Base-by-base conservation (phyloP, 352 stramenopile species). In the Phytophthora citrophthora region DNA sequence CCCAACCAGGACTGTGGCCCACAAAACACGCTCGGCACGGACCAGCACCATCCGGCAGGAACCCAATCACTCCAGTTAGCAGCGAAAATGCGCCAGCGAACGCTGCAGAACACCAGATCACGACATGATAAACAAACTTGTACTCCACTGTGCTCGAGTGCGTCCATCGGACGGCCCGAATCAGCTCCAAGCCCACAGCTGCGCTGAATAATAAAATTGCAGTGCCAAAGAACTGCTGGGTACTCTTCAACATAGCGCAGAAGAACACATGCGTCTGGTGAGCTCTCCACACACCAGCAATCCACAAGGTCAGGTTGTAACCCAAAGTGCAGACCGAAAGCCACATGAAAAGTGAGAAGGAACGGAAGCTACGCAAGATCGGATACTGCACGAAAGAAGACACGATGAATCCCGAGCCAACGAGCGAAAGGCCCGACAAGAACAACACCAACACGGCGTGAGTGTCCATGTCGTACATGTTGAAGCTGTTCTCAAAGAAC, bases 361-460 rank as follows among this genome's bases (percentile, higher is more conserved):
- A 72, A 5, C 73, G 80, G 45, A 83, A 86, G 12, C 49, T 70
- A 38, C 61, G 72, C 26, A 93, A 70, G 56, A 75, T 64, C 7
- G 84, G 79, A 57, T 88, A 89, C 54, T 90, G 73, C 63, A 73
- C 81, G 53, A 91, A 90, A 29, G 82, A 90, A 26, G 64, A 70
- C 36, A 90, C 65, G 31, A 93, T 78, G 53, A 93, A 93, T 5
- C 61, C 68, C 0, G 77, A 83, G 43, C 85, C 85, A 5, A 93
- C 57, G 10, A 93, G 69, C 44, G 82, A 91, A 2, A 90, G 70
- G 3, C 85, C 85, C 32, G 80, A 89, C 15, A 93, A 34, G 38
- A 93, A 93, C 18, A 93, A 68, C 50, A 90, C 74, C 16, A 93
- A 44, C 29, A 93, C 83, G 15, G 82, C 81, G 66, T 93, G 82